Base-by-base conservation (phyloP, 139 green algal species). In the Marvania coccoides region DNA sequence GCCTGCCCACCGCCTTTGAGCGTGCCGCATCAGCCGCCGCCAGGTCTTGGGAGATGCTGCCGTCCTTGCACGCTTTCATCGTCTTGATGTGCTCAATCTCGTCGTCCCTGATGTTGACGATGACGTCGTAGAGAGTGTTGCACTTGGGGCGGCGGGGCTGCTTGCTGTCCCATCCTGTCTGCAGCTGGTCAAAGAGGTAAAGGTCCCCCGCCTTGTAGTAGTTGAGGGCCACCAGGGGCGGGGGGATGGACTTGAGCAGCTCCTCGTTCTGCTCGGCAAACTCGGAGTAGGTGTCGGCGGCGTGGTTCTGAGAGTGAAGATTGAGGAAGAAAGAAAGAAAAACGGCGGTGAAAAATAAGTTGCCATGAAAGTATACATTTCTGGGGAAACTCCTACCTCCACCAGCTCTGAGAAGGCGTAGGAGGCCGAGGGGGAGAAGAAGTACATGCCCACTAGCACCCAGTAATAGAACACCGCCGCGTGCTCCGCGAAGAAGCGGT, bases 321-420 rank as follows among this genome's bases (percentile, higher is more conserved):
- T 9, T 12, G n/a, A 61, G 55, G 6, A 58, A 37, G 28, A 9
- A 69, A 37, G 30, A 28, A 6, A 71, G 5, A 31, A 61, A 15
- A 61, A 74, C 6, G 31, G 28, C n/a, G 23, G 26, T 13, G n/a
- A 38, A 6, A 30, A 57, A 47, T 7, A 58, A 10, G 48, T 12
- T 33, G 24, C 9, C 33, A 7, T 47, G 30, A 10, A 59, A 31
- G 29, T 10, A 1, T 59, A 35, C 29, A 9, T 45, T 59, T 46
- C 38, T 46, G 38, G 38, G 38, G 8, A 23, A 10, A 1, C 4
- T 8, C 45, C 30, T 55, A 84, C 75, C 77, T 95, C 89, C 2
- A 95, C 85, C 12, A 95, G 73, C 75, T 95, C 89, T 56, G 80
- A 91, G 74, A 98, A 97, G 57, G 90, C 89, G 83, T 98, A 98